Conservation (phyloP, 768 basidiomycete species). For the Ramaria sp. region DNA sequence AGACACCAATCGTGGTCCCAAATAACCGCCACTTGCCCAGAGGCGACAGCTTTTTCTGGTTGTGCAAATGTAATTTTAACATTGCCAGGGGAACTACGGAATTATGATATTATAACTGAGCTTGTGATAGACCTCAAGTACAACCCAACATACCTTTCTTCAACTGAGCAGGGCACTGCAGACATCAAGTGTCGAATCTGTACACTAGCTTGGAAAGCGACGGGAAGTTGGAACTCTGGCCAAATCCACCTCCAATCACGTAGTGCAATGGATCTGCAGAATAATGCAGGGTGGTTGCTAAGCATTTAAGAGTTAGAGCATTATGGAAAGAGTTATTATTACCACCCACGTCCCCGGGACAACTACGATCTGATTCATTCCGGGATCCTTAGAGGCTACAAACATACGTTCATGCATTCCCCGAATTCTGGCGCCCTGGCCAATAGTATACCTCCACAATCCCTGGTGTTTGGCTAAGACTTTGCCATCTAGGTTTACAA, state of each 20-base stretch:
- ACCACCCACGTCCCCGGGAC: slow-evolving; percentile 56
- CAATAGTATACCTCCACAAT: slow-evolving; percentile 78
- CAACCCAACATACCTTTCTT: slow-evolving; percentile 24
- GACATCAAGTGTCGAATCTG: slow-evolving; percentile 67
- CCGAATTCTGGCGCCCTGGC: slow-evolving; percentile 59
- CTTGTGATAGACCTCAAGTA: not conserved
- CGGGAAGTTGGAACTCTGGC: slow-evolving; percentile 25
- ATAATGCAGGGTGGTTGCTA: slow-evolving; percentile 49
- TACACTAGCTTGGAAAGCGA: slow-evolving; percentile 34
- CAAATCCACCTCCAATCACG: slow-evolving; percentile 70
- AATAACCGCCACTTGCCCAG: slow-evolving; percentile 71
- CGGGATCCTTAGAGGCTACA: slow-evolving; percentile 59
- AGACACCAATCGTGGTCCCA: slow-evolving; percentile 73
- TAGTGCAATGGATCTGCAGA: slow-evolving; percentile 23
- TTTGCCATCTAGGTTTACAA: slow-evolving; percentile 50
- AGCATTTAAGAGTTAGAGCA: not conserved
- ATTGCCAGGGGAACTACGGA: not conserved
- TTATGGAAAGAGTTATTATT: not conserved
- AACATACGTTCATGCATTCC: slow-evolving; percentile 57
- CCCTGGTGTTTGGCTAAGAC: slow-evolving; percentile 56
- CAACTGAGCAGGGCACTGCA: slow-evolving; percentile 40
- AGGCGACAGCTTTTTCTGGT: slow-evolving; percentile 57
- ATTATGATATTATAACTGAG: not conserved
- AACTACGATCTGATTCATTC: slow-evolving; percentile 57
- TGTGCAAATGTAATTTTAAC: slow-evolving; percentile 40